These are phyloP conservation scores for Fusarium neocosmosporiellum DNA, from an alignment of 2,329 filamentous ascomycete species.

Conservation along the genomic window DNA sequence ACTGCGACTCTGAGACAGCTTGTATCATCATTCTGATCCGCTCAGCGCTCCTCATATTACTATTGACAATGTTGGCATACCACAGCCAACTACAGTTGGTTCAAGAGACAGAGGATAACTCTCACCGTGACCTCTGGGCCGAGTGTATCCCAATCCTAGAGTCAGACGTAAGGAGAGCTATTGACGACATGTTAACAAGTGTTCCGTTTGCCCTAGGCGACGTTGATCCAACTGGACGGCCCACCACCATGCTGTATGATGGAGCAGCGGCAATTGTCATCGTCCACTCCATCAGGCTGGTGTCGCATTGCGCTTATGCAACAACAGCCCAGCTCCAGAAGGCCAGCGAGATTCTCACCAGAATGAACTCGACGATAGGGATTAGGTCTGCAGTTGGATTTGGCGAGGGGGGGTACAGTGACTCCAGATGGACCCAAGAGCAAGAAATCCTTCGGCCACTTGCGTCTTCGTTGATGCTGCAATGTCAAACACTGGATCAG, in stretches of 20 bases:
- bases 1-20: conserved; percentile 47
- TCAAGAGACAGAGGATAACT: neutral
- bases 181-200: conserved; percentile 47
- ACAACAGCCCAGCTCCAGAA: conserved; percentile 37
- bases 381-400: conserved; percentile 43
- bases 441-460: neutral
- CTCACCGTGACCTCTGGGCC: conserved; percentile 24
- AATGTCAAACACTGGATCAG: neutral
- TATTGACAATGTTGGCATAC: conserved; percentile 45
- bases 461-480: neutral
- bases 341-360: conserved; percentile 36
- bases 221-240: conserved; percentile 37
- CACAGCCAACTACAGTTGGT: conserved; percentile 24
- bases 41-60: conserved; percentile 45
- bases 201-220: conserved; percentile 49
- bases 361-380: conserved; percentile 45
- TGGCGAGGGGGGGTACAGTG: neutral
- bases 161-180: conserved; percentile 38
- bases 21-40: conserved; percentile 48
- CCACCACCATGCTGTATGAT: conserved; percentile 40
- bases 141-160: conserved; percentile 34
- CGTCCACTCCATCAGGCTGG: conserved; percentile 46
- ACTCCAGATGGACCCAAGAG: neutral
- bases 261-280: conserved; percentile 48
- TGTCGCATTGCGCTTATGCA: conserved; percentile 45